phyloP scores from a whole-genome alignment of 345 rosid genomes.

The Gossypioides kirkii region DNA sequence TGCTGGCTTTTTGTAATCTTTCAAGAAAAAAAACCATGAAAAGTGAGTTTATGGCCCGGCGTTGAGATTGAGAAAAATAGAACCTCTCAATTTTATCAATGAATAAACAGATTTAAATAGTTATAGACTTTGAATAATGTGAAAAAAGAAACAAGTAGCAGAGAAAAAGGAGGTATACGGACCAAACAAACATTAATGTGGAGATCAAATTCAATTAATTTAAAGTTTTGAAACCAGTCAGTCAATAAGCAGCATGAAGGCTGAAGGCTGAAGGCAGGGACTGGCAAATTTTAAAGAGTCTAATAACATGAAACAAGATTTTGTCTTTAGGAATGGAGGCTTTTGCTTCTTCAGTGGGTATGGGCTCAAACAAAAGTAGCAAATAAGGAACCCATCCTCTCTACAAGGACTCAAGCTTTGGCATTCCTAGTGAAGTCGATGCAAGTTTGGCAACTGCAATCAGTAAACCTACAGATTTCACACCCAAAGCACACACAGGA shows the following conservation, averaged over 20 bases:
- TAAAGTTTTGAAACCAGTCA: slow-evolving; percentile 6
- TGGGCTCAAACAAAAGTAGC: neutral
- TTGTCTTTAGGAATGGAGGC: neutral
- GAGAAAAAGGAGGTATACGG: neutral
- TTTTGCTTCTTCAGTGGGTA: neutral
- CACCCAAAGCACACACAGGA: slow-evolving; percentile 97
- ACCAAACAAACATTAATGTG: neutral
- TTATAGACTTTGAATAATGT: no score
- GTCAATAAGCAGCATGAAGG: neutral
- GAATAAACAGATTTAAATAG: neutral
- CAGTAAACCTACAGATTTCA: slow-evolving; percentile 74
- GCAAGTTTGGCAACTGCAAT: slow-evolving; percentile 96
- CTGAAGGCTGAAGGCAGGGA: neutral
- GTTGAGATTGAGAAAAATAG: neutral
- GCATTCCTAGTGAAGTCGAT: slow-evolving; percentile 72
- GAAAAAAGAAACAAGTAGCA: neutral
- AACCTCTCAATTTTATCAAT: neutral
- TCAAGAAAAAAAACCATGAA: neutral
- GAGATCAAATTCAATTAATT: slow-evolving; percentile 12
- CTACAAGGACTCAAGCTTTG: slow-evolving; percentile 27
- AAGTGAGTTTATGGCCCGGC: neutral
- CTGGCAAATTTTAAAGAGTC: slow-evolving; percentile 1
- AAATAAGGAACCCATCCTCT: neutral
- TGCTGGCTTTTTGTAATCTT: neutral
- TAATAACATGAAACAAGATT: neutral